Evolutionary conservation across 208 protist genomes (phyloP).

Genomic region (Crithidia thermophila): DNA sequence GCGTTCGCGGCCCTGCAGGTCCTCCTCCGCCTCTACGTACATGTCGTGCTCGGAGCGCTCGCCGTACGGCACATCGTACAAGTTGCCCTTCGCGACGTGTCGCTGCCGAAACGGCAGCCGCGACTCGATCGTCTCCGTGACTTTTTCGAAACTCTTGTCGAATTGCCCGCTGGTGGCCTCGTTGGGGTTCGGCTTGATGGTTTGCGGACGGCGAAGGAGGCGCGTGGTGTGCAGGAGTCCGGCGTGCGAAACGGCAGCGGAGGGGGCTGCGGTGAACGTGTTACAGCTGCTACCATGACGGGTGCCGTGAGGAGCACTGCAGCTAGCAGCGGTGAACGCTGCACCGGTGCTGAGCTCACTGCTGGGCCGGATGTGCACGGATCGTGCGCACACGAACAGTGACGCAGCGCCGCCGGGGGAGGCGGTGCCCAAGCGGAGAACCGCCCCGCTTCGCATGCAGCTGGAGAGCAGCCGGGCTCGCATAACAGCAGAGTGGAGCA

Average conservation of each 20-base stretch:
- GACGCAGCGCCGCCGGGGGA: too few relatives aligned
- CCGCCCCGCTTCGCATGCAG: too few relatives aligned
- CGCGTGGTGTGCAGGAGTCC: conserved; percentile 28
- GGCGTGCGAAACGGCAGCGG: not conserved
- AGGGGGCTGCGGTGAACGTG: too few relatives aligned
- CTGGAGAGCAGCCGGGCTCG: too few relatives aligned
- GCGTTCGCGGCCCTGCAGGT: conserved; percentile 57
- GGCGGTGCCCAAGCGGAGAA: too few relatives aligned
- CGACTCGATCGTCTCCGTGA: conserved; percentile 63
- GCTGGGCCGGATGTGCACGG: too few relatives aligned
- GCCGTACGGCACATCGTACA: conserved; percentile 72
- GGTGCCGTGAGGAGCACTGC: too few relatives aligned
- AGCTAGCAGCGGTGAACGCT: too few relatives aligned
- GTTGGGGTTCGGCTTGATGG: conserved; percentile 81
- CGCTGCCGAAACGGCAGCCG: conserved; percentile 66
- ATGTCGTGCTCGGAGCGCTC: conserved; percentile 58
- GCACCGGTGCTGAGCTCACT: too few relatives aligned
- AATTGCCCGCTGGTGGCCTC: conserved; percentile 70
- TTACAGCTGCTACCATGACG: too few relatives aligned
- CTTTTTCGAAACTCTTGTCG: conserved; percentile 84
- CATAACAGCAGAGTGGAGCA: too few relatives aligned
- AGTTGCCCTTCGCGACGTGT: conserved; percentile 50
- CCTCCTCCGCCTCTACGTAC: conserved; percentile 56
- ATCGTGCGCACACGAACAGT: too few relatives aligned
- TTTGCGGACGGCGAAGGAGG: conserved; percentile 51